Base-by-base conservation (phyloP, 2,329 filamentous ascomycete species). In the Hypoxylon sp. region DNA sequence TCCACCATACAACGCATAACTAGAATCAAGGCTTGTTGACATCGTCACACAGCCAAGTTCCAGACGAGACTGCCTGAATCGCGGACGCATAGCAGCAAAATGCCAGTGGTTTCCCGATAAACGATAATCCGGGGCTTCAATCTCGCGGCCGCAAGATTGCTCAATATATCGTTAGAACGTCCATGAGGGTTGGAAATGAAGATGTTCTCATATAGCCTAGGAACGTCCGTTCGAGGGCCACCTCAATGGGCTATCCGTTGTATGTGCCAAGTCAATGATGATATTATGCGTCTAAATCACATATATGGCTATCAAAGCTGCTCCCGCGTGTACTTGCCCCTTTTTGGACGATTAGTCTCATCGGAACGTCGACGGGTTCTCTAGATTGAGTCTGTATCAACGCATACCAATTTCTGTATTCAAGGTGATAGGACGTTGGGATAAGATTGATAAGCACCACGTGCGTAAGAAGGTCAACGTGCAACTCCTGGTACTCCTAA, bases 171-270 rank as follows among this genome's bases (percentile, higher is more conserved):
- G 52, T 17, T 11, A 65, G 22, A 26, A 53, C 48, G 41, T 39
- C 43, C 15, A 19, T 55, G 20, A 65, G 48, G 17, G 59, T 24
- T n/a, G 62, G 43, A 15, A 56, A 28, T 26, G 53, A 60, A 20
- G 89, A 91, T 1, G 90, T 93, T 19, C 90, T 85, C 28, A 92
- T 82, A 74, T 92, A 93, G 28, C 84, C 89, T 17, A 93, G 84
- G 72, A 89, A 93, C 17, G 90, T 93, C 59, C 90, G 82, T 76
- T 93, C 90, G 56, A 92, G 84, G 37, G 91, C 90, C 92, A 70
- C 51, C 56, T 60, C 56, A 59, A 64, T 39, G 24, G 46, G 62
- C 59, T 53, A 66, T 37, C 37, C 48, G 39, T 41, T 19, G 32
- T 41, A 28, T 39, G 44, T 56, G 48, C 54, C 57, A 65, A 64